These are phyloP conservation scores for Saccharomyces hybrid DNA, from an alignment of 1,139 yeast species.

Conservation along the genomic window DNA sequence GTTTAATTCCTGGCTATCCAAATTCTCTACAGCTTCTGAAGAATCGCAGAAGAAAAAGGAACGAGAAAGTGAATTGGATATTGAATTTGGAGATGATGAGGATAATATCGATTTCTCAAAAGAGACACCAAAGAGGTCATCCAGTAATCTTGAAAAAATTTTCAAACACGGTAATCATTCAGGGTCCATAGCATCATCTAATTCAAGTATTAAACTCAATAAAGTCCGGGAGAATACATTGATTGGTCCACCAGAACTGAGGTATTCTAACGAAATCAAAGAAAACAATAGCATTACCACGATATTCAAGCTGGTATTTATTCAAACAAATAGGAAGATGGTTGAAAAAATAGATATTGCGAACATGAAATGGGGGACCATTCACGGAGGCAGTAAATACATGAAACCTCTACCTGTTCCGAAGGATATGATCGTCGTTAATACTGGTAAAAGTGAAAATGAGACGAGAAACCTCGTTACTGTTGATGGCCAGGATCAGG, in stretches of 20 bases:
- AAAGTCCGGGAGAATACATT: not conserved
- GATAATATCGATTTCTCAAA: not conserved
- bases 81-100: not conserved
- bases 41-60: not conserved
- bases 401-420: constrained; percentile 1
- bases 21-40: constrained; percentile 4
- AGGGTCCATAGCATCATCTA: not conserved
- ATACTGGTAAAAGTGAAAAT: not conserved
- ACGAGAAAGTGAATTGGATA: not conserved
- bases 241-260: constrained; percentile 5
- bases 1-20: constrained; percentile 13
- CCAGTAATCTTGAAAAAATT: not conserved
- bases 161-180: not conserved
- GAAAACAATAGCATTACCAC: not conserved
- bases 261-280: constrained; percentile 1
- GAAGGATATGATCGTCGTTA: not conserved
- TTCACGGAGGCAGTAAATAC: not conserved
- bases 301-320: constrained; percentile 1
- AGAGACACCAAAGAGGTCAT: not conserved
- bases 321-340: constrained; percentile 1
- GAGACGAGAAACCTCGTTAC: not conserved
- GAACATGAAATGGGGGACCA: constrained; percentile 9
- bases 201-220: constrained; percentile 5
- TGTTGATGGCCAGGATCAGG: not conserved
- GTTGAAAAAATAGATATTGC: constrained; percentile 6